Evolutionary conservation across 176 grass and related monocot genomes (phyloP).

Genomic region (Cenchrus americanus): DNA sequence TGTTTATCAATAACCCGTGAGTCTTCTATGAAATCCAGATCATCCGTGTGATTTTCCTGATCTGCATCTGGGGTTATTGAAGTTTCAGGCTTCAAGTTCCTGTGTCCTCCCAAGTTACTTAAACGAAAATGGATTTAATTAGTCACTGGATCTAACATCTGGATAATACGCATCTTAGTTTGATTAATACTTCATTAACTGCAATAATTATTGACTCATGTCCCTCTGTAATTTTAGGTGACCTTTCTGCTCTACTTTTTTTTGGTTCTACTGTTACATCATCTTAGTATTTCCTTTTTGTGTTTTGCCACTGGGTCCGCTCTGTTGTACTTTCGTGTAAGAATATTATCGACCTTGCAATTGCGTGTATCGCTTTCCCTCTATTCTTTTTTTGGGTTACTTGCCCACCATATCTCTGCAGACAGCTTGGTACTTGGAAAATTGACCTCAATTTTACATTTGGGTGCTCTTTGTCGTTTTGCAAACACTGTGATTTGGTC

Average conservation of each 20-base stretch:
- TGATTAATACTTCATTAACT: background rate
- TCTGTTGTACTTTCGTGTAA: constrained; percentile 9
- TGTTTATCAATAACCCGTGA: constrained; percentile 80
- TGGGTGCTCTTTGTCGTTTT: background rate
- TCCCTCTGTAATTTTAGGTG: constrained; percentile 10
- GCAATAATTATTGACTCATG: constrained; percentile 22
- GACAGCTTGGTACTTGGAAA: constrained; percentile 4
- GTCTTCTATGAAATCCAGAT: constrained; percentile 21
- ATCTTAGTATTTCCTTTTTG: background rate
- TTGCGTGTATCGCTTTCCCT: constrained; percentile 34
- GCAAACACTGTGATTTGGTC: background rate
- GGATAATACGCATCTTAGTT: constrained; percentile 21
- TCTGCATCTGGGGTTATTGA: background rate
- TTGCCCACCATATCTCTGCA: constrained; percentile 4
- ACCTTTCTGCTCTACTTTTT: background rate
- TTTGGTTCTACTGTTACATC: background rate
- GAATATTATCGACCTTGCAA: constrained; percentile 1
- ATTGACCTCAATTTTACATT: background rate
- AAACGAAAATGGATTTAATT: background rate
- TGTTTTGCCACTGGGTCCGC: constrained; percentile 12
- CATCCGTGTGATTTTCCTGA: background rate
- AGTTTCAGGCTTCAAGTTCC: background rate
- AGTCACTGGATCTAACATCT: constrained; percentile 32
- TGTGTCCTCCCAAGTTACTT: background rate
- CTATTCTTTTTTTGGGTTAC: background rate